Conservation (phyloP, 805 yeast genomes). For the Yarrowia porcina region DNA sequence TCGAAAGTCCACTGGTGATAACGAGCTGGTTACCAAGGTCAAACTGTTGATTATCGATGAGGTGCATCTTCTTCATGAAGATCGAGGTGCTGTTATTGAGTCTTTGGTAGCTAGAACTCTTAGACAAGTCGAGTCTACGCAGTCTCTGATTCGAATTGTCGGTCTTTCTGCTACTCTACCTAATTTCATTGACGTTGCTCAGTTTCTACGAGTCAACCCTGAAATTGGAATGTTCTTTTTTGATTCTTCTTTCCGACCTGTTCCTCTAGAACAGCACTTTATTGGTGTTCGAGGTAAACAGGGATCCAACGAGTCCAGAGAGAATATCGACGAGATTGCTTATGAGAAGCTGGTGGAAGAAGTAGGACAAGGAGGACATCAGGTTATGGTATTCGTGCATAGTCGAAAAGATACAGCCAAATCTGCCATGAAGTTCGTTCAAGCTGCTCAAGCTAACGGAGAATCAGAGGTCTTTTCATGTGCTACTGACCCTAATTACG, state of each 20-base stretch:
- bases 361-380: constrained; percentile 61
- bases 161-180: constrained; percentile 95
- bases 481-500: constrained; percentile 41
- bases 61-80: constrained; percentile 94
- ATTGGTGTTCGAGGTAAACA: constrained; percentile 85
- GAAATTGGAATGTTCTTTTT: constrained; percentile 91
- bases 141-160: constrained; percentile 87
- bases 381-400: constrained; percentile 96
- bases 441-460: constrained; percentile 59
- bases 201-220: constrained; percentile 81
- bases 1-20: constrained; percentile 85
- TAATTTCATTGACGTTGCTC: constrained; percentile 88
- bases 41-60: constrained; percentile 89
- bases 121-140: constrained; percentile 91
- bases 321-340: constrained; percentile 68
- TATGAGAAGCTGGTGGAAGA: constrained; percentile 73
- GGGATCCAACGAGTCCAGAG: constrained; percentile 65
- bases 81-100: constrained; percentile 96
- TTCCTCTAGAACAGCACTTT: constrained; percentile 84
- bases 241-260: constrained; percentile 90
- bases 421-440: constrained; percentile 69
- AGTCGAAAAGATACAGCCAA: constrained; percentile 89
- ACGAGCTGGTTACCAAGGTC: constrained; percentile 78
- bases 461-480: constrained; percentile 61
- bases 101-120: constrained; percentile 91